Base-by-base conservation (phyloP, 441 rosid species). In the Adansonia madagascariensis region DNA sequence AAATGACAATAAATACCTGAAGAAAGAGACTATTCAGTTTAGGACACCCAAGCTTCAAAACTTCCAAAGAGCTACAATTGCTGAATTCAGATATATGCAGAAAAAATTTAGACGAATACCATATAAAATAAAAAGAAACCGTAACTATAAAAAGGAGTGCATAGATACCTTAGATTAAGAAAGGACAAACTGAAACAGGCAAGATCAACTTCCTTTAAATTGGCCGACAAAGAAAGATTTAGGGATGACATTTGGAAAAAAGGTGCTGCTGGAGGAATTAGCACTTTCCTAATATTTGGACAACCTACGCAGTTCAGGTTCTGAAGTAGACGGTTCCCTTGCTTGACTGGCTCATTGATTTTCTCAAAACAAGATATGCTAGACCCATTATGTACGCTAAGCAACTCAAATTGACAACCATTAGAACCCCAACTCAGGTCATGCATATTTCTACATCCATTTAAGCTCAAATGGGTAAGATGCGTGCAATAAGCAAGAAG, bases 301-400 rank as follows among this genome's bases (percentile, higher is more conserved):
- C 99, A 96, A 72, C 98, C 92, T 47, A 96, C 98, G 24, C 98
- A 92, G 80, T 87, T 94, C 74, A 96, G 99, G 85, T 88, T 93
- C 83, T 96, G 95, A 79, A 96, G 87, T 80, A 94, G 84, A 14
- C 98, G 89, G 65, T 90, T 86, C 60, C 91, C 84, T 77, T 81
- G 88, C 82, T 89, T 90, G 61, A 68, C 76, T 56, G 80, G 85
- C 70, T 76, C 91, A 50, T 71, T 78, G 22, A 69, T 57, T 73
- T 74, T 80, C 78, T 79, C 87, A 20, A 62, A 61, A 77, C 83
- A 46, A 77, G 65, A 65, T 66, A 60, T 18, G 20, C 75, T 79
- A 74, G 84, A 44, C n/a, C 81, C 82, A 70, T 76, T 68, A 78
- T 68, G 52, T 35, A 52, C 78, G 67, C 79, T 80, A 27, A 81